Evolutionary conservation across 495 filamentous ascomycete species (phyloP), one percentile per base, ranked within the genome.

Genomic region (Penicillium arizonense): DNA sequence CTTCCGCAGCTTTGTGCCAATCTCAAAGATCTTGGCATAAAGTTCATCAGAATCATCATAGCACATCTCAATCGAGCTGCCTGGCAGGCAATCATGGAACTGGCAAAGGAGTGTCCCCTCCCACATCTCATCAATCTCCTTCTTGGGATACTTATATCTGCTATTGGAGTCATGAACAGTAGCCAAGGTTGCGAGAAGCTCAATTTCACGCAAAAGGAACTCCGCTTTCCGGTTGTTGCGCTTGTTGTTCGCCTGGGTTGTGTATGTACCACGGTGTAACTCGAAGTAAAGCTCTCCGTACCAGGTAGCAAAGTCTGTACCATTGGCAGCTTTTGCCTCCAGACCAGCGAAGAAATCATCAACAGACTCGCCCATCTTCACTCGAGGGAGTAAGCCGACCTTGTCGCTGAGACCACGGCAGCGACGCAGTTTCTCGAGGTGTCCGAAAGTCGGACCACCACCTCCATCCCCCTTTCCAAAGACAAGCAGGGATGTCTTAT

Each of bases 271-370:
- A 45, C 94, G 87, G 64, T 98, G 94, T 21, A 97, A 80, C 70
- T 98, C 94, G 61, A 98, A 93, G 68, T 98, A 98, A 18, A 98
- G 82, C 74, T 98, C 94, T 24, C 94, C 94, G 63, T 96, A 96
- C 94, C 94, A 98, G 0, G 94, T 97, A 24, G 89, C 87, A 35
- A 96, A 86, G n/a, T 90, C 77, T 1, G 83, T 82, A 11, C 89
- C 91, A 37, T 86, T 80, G 34, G 80, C 77, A 30, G 73, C 78
- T 56, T 84, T 88, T 60, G 84, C 80, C 72, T 96, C 89, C 5
- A 98, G 76, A 41, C 76, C 78, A 50, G 85, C 87, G 60, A 96
- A 98, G 76, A 97, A 98, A 58, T 96, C 90, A 53, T 98, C 94
- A n/a, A 97, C 94, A 1, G 89, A 91, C 36, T 83, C 82, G 35